Conservation (phyloP, 345 rosid genomes). For the Corchorus olitorius region DNA sequence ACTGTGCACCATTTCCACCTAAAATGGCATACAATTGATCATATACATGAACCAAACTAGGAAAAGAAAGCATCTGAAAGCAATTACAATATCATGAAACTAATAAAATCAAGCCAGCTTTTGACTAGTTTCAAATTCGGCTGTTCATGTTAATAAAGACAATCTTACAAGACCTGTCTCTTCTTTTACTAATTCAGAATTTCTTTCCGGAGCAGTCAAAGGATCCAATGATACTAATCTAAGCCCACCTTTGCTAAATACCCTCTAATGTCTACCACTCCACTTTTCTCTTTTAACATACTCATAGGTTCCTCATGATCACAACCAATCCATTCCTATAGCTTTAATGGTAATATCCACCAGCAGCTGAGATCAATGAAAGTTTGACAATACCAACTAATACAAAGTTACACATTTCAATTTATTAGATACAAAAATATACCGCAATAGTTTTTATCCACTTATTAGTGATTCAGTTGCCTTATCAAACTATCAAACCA, state of each 20-base stretch:
- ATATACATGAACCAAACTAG: constrained; percentile 25
- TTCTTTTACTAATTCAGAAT: not conserved
- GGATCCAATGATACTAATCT: not conserved
- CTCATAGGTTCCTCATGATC: not conserved
- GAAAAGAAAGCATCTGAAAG: not conserved
- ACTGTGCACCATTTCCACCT: constrained; percentile 96
- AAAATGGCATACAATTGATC: constrained; percentile 27
- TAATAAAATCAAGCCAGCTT: not conserved
- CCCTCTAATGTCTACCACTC: not conserved
- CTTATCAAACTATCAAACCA: not conserved
- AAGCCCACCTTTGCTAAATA: not conserved
- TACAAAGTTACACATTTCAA: constrained; percentile 9
- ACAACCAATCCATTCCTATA: not conserved
- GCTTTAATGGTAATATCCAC: not conserved
- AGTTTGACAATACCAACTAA: not conserved
- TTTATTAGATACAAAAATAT: not conserved
- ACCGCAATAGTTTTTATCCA: not conserved
- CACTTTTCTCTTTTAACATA: not conserved
- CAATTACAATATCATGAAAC: not conserved
- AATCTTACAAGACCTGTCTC: not conserved
- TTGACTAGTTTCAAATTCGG: not conserved
- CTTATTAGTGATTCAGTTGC: not conserved
- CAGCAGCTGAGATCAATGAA: not conserved
- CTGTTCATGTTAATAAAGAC: not conserved
- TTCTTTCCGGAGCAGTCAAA: not conserved